A percentile compares a stretch with the other conserved stretches of the same genome.
These are phyloP conservation scores for Brassica cretica DNA, from an alignment of 345 rosid genomes.

Conservation along the genomic window DNA sequence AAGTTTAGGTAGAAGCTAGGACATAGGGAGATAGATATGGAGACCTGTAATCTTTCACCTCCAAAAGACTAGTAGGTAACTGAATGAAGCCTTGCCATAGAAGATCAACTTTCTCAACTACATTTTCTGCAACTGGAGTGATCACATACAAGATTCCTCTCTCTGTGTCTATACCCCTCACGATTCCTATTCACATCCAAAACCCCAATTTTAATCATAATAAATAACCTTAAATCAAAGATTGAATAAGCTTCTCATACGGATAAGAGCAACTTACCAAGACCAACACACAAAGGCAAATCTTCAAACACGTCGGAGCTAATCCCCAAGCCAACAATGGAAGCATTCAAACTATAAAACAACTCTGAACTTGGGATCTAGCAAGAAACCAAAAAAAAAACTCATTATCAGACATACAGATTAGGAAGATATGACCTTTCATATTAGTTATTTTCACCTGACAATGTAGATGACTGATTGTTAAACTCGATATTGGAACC, in stretches of 20 bases:
- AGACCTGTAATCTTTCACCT: constrained; percentile 76
- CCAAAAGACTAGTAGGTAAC: constrained; percentile 80
- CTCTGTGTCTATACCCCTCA: constrained; percentile 74
- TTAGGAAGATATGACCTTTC: neutral
- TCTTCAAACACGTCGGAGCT: constrained; percentile 59
- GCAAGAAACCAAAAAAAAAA: neutral
- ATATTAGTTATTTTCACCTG: constrained; percentile 48
- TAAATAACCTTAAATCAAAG: neutral
- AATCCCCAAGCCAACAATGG: constrained; percentile 86
- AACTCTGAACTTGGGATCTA: constrained; percentile 70
- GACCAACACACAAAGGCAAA: constrained; percentile 77
- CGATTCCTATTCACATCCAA: constrained; percentile 61
- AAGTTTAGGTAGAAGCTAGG: constrained; percentile 50
- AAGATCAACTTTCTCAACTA: constrained; percentile 76
- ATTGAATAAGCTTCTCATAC: neutral
- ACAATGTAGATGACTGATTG: constrained; percentile 75
- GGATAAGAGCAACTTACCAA: constrained; percentile 56
- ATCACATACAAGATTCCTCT: constrained; percentile 71
- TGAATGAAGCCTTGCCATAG: constrained; percentile 77
- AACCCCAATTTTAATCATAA: neutral
- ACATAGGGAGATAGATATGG: constrained; percentile 73
- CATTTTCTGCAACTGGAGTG: constrained; percentile 73
- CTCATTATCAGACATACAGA: constrained; percentile 12
- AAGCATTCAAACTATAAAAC: constrained; percentile 78
- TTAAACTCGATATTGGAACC: constrained; percentile 75